A percentile compares a stretch with the other conserved stretches of the same genome.
Evolutionary conservation across 352 stramenopile genomes (phyloP).

Genomic region (Pythium scleroteichum): DNA sequence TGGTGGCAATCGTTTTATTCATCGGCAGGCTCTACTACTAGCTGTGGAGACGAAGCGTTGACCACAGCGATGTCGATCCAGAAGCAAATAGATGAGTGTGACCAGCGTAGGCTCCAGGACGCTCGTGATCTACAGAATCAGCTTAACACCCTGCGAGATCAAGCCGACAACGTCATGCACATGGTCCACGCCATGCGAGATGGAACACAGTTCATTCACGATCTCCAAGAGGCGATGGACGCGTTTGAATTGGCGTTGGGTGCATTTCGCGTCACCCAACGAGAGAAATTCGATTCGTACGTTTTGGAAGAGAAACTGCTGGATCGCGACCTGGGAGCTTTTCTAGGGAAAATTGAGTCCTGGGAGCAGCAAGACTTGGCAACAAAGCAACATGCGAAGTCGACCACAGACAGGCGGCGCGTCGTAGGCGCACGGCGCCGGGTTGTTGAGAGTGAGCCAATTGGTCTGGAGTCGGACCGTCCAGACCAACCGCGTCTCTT

Average conservation of each 20-base stretch:
- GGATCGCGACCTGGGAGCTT: conserved; percentile 47
- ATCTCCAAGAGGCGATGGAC: conserved; percentile 59
- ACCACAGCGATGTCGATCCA: conserved; percentile 35
- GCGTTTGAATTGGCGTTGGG: conserved; percentile 45
- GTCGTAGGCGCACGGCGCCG: not conserved
- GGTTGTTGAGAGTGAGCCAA: not conserved
- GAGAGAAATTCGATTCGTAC: conserved; percentile 44
- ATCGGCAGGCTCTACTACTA: conserved; percentile 21
- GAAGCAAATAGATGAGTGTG: conserved; percentile 46
- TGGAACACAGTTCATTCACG: conserved; percentile 40
- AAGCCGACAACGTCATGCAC: conserved; percentile 31
- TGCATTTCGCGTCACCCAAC: conserved; percentile 39
- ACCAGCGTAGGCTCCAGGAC: conserved; percentile 31
- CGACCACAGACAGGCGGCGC: not conserved
- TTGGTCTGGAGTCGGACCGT: not conserved
- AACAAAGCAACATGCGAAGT: conserved; percentile 6
- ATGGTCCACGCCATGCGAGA: conserved; percentile 57
- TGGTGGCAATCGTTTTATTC: conserved; percentile 58
- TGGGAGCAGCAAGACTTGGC: conserved; percentile 37
- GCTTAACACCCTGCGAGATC: conserved; percentile 33
- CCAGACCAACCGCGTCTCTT: not conserved
- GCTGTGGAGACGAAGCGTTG: not conserved
- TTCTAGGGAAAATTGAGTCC: conserved; percentile 42
- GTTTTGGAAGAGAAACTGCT: conserved; percentile 59
- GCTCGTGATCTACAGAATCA: conserved; percentile 37